phyloP scores from a whole-genome alignment of 305 asterid genomes.

The Rubia balearica region DNA sequence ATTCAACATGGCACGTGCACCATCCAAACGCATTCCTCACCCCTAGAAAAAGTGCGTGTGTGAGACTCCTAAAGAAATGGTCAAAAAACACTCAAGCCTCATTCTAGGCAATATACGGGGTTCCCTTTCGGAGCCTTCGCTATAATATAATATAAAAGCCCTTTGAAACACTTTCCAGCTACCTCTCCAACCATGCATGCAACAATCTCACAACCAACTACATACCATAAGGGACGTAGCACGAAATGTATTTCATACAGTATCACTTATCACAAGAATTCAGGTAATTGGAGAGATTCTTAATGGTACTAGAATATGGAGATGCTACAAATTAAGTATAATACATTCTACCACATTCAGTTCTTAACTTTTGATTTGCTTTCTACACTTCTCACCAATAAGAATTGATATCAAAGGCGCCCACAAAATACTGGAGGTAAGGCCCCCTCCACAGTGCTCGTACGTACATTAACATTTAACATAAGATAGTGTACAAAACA shows the following conservation, averaged over 20 bases:
- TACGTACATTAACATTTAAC: background rate
- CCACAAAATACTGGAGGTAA: background rate
- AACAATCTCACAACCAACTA: background rate
- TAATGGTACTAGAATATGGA: too few species aligned
- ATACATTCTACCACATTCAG: background rate
- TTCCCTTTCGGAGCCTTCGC: too few species aligned
- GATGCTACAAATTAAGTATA: too few species aligned
- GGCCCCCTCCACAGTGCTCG: background rate
- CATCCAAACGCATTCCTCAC: too few species aligned
- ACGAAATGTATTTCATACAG: too few species aligned
- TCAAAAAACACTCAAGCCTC: background rate
- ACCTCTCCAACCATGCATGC: background rate
- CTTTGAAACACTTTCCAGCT: background rate
- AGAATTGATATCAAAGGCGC: background rate
- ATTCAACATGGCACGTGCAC: slow-evolving; percentile 24
- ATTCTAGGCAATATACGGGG: too few species aligned
- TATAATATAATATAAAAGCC: too few species aligned
- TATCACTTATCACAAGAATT: too few species aligned
- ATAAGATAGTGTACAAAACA: background rate
- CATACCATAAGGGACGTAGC: too few species aligned
- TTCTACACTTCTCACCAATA: background rate
- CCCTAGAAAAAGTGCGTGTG: background rate
- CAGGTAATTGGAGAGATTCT: too few species aligned
- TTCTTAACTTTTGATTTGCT: background rate
- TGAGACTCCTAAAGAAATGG: background rate